Evolutionary conservation across 2,329 filamentous ascomycete species (phyloP).

Genomic region (Fonsecaea multimorphosa): DNA sequence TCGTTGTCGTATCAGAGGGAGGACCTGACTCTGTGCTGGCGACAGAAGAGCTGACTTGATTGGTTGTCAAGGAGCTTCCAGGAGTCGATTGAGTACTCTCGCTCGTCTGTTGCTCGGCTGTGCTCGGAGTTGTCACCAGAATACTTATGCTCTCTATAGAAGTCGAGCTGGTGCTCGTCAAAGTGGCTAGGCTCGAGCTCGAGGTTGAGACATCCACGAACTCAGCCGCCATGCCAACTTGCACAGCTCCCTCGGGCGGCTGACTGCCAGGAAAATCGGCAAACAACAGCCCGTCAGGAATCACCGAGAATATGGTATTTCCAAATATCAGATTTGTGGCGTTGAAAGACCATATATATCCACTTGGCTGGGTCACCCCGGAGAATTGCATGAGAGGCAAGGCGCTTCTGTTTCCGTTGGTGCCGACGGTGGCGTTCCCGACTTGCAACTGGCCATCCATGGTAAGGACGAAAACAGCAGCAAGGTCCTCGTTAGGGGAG

Average conservation of each 20-base stretch:
- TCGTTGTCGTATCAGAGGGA: not conserved
- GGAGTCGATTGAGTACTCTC: not conserved
- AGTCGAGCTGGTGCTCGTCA: not conserved
- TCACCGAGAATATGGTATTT: conserved; percentile 20
- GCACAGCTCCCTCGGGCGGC: conserved; percentile 19
- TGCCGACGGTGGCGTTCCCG: conserved; percentile 11
- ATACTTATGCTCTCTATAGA: not conserved
- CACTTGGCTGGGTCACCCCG: not conserved
- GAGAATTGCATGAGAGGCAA: conserved; percentile 21
- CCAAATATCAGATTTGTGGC: conserved; percentile 23
- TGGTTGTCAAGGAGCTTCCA: not conserved
- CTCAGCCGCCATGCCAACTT: conserved; percentile 14
- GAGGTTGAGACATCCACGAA: conserved; percentile 13
- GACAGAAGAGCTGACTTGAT: not conserved
- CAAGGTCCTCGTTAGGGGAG: conserved; percentile 3
- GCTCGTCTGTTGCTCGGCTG: not conserved
- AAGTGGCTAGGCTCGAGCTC: conserved; percentile 1
- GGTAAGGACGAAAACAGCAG: conserved; percentile 25
- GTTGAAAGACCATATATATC: conserved; percentile 24
- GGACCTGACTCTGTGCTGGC: not conserved
- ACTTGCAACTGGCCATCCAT: conserved; percentile 16
- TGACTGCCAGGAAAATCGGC: conserved; percentile 20
- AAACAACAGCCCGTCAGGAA: conserved; percentile 13
- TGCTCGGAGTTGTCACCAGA: not conserved
- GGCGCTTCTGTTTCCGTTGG: conserved; percentile 11